Conservation (phyloP, 1,284 basidiomycete species). For the Papiliotrema fonsecae region DNA sequence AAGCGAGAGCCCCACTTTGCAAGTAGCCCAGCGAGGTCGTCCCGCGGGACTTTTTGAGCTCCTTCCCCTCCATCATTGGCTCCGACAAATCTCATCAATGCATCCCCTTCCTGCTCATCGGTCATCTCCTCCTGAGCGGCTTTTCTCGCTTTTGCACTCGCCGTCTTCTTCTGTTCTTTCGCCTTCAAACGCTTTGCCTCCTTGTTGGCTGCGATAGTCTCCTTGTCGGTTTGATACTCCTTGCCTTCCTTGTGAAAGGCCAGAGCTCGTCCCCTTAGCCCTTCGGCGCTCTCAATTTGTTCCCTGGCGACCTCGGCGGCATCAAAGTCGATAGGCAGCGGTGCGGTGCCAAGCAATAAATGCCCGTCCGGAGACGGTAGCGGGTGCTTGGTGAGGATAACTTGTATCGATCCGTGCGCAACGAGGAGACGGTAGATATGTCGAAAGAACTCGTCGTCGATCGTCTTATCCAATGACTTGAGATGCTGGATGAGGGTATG, state of each 20-base stretch:
- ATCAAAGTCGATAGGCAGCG: conserved; percentile 23
- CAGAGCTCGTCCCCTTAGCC: conserved; percentile 22
- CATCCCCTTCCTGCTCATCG: conserved; percentile 5
- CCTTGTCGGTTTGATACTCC: conserved; percentile 20
- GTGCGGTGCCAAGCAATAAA: conserved; percentile 20
- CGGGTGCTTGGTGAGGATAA: conserved; percentile 27
- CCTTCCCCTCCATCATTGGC: conserved; percentile 23
- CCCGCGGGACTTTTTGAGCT: conserved; percentile 3
- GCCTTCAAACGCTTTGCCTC: conserved; percentile 4
- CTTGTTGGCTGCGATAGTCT: conserved; percentile 17
- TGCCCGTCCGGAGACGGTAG: conserved; percentile 17
- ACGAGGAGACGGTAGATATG: conserved; percentile 33
- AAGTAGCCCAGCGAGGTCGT: conserved; percentile 20
- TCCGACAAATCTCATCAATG: conserved; percentile 18
- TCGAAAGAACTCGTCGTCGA: conserved; percentile 36
- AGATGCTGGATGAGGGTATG: conserved; percentile 22
- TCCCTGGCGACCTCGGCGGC: no score
- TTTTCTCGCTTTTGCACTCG: background rate
- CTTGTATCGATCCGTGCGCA: conserved; percentile 27
- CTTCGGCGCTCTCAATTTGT: conserved; percentile 4
- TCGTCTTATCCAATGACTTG: conserved; percentile 20
- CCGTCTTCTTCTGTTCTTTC: background rate
- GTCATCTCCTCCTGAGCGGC: conserved; percentile 2
- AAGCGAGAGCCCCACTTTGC: conserved; percentile 35
- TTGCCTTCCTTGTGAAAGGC: conserved; percentile 23